phyloP scores from a whole-genome alignment of 495 filamentous ascomycete genomes.

The Pseudomonodictys pantanalensis region DNA sequence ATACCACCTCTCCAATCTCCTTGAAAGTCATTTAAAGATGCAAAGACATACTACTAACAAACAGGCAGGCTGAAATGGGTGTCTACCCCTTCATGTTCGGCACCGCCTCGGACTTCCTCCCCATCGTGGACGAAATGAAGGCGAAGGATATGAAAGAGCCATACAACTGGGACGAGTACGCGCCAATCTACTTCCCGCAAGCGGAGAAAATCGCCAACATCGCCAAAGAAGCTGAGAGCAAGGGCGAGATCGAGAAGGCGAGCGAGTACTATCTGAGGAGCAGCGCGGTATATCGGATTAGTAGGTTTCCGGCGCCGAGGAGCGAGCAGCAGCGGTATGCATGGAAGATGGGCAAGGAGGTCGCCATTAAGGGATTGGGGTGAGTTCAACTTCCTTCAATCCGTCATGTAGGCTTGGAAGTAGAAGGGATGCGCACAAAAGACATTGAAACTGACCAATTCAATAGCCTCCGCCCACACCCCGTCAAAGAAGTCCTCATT shows the following conservation, averaged over 20 bases:
- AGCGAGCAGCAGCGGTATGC: conserved; percentile 61
- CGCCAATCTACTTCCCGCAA: conserved; percentile 57
- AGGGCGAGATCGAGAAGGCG: conserved; percentile 50
- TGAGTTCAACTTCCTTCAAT: conserved; percentile 8
- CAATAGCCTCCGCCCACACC: conserved; percentile 49
- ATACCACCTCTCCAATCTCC: too few relatives aligned
- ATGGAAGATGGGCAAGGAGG: conserved; percentile 65
- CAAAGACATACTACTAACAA: too few relatives aligned
- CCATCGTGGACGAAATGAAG: conserved; percentile 65
- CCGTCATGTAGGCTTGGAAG: too few relatives aligned
- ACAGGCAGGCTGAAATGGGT: conserved; percentile 54
- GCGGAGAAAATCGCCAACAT: conserved; percentile 52
- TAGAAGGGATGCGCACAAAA: too few relatives aligned
- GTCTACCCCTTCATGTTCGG: conserved; percentile 82
- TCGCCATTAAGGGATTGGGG: conserved; percentile 58
- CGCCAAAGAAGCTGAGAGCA: conserved; percentile 48
- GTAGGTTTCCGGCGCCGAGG: conserved; percentile 60
- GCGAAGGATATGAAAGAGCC: conserved; percentile 61
- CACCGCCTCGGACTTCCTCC: conserved; percentile 64
- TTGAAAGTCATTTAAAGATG: too few relatives aligned
- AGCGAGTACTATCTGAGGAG: conserved; percentile 57
- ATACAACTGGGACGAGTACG: conserved; percentile 60
- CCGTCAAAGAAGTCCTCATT: conserved; percentile 59
- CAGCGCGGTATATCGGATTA: conserved; percentile 66
- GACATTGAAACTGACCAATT: not conserved